Percentiles rank a stretch among this genome's conserved stretches.
phyloP scores from a whole-genome alignment of 192 early-diverging fungal genomes.

The Radiomyces spectabilis region DNA sequence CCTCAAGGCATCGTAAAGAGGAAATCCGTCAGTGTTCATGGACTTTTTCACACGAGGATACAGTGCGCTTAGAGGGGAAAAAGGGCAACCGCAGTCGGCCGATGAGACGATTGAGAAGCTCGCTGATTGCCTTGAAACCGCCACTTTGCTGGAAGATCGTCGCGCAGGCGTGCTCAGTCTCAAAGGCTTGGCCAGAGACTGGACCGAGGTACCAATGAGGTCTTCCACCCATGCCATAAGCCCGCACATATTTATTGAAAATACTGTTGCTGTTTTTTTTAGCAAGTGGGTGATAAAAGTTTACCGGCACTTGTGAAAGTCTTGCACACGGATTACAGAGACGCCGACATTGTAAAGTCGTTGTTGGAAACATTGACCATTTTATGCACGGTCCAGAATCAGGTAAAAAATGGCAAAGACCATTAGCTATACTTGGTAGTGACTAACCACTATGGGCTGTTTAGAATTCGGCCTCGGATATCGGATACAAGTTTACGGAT shows the following conservation, averaged over 20 bases:
- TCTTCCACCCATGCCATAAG: no score
- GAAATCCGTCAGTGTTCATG: no score
- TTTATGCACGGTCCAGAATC: constrained; percentile 43
- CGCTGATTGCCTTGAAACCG: constrained; percentile 73
- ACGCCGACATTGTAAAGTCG: constrained; percentile 81
- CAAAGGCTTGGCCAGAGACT: constrained; percentile 81
- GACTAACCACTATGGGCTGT: no score
- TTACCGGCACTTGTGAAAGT: constrained; percentile 65
- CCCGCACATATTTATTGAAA: no score
- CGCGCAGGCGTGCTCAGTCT: constrained; percentile 79
- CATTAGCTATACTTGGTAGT: background rate
- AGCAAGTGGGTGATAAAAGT: constrained; percentile 82
- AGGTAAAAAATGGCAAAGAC: constrained; percentile 1
- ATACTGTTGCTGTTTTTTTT: constrained; percentile 2
- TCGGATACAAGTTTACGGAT: constrained; percentile 29
- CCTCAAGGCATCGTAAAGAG: no score
- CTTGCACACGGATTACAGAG: constrained; percentile 72
- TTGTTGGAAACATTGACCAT: constrained; percentile 85
- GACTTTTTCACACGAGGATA: constrained; percentile 56
- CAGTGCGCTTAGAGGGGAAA: constrained; percentile 54
- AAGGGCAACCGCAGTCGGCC: constrained; percentile 52
- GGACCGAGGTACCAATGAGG: constrained; percentile 66
- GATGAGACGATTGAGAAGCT: constrained; percentile 78
- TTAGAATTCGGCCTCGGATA: no score
- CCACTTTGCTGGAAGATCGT: constrained; percentile 86